phyloP scores from a whole-genome alignment of 768 basidiomycete genomes.

The Lentinula sp. region DNA sequence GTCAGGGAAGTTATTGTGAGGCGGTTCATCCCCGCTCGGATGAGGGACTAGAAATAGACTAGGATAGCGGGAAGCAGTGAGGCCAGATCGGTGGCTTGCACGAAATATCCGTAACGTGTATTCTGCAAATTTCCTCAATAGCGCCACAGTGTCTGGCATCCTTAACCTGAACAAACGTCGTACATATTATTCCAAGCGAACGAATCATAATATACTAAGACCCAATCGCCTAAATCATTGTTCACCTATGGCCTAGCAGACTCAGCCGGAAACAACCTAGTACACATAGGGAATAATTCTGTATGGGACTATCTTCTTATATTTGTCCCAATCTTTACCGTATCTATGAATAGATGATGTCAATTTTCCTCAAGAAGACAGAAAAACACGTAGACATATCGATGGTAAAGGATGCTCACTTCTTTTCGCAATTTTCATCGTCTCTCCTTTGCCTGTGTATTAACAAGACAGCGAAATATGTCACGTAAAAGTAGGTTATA shows the following conservation, averaged over 20 bases:
- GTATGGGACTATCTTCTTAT: conserved; percentile 80
- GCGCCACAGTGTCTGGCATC: too few relatives aligned
- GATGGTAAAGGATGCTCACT: conserved; percentile 40
- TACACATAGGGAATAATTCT: conserved; percentile 85
- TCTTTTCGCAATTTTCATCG: conserved; percentile 85
- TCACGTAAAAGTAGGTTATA: conserved; percentile 91
- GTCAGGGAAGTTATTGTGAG: conserved; percentile 80
- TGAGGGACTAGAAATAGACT: conserved; percentile 59
- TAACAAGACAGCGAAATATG: conserved; percentile 85
- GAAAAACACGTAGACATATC: neutral
- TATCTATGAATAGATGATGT: conserved; percentile 46
- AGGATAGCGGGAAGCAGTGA: too few relatives aligned
- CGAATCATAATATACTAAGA: neutral
- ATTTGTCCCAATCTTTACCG: conserved; percentile 90
- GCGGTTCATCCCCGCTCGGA: conserved; percentile 85
- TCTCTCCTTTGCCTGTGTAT: conserved; percentile 88
- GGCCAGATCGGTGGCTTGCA: too few relatives aligned
- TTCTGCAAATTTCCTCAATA: too few relatives aligned
- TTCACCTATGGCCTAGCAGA: neutral
- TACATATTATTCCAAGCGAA: neutral
- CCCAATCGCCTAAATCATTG: neutral
- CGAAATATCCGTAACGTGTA: too few relatives aligned
- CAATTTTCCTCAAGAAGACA: neutral
- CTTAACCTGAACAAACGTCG: neutral
- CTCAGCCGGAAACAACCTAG: conserved; percentile 23